Conservation (phyloP, 2,329 filamentous ascomycete genomes). For the Tolypocladium ophioglossoides region DNA sequence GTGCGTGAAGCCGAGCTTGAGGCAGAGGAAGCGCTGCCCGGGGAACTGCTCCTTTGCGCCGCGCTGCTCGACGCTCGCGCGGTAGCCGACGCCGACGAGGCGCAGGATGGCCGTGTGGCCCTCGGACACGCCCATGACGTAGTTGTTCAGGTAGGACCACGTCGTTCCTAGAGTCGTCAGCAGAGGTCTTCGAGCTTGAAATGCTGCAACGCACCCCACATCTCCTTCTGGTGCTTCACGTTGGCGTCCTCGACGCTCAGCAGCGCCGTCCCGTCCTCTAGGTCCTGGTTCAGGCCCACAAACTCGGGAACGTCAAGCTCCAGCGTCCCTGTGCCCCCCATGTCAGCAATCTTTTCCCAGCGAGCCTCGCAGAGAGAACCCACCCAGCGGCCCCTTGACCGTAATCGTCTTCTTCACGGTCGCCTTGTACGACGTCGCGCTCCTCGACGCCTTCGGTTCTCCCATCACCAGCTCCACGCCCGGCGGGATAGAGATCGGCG, state of each 20-base stretch:
- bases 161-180: conserved; percentile 55
- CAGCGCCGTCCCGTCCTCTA: conserved; percentile 48
- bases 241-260: conserved; percentile 61
- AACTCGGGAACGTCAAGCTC: conserved; percentile 71
- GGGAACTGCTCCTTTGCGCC: conserved; percentile 65
- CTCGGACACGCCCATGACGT: conserved; percentile 90
- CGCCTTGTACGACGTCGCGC: conserved; percentile 48
- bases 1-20: conserved; percentile 96
- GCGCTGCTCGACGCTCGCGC: conserved; percentile 72
- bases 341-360: conserved; percentile 2
- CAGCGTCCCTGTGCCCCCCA: conserved; percentile 50
- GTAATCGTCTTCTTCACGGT: conserved; percentile 58
- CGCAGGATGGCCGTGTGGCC: conserved; percentile 89
- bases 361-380: conserved; percentile 11
- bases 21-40: conserved; percentile 78
- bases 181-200: neutral
- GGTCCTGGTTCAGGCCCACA: conserved; percentile 60
- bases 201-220: conserved; percentile 66
- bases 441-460: conserved; percentile 43
- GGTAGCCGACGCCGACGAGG: conserved; percentile 90
- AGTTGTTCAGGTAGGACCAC: conserved; percentile 80
- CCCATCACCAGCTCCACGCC: conserved; percentile 69
- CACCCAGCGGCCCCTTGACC: conserved; percentile 73
- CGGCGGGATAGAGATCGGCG: conserved; percentile 69
- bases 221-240: conserved; percentile 69